These are phyloP conservation scores for Hibiscus syriacus DNA, from an alignment of 345 rosid genomes.

Conservation along the genomic window DNA sequence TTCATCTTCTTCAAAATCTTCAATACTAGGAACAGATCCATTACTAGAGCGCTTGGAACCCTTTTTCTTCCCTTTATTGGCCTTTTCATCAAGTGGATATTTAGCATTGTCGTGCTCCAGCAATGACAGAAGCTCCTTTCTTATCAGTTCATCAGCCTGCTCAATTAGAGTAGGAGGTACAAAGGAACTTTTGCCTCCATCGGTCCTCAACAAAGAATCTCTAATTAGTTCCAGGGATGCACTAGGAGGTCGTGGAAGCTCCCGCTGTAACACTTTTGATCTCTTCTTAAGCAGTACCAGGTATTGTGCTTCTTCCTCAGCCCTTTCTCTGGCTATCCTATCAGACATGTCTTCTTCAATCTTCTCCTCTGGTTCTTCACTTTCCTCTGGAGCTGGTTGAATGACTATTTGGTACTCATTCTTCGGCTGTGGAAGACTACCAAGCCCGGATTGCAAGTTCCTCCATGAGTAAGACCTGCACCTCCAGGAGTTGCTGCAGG, in stretches of 20 bases:
- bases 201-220: slow-evolving; percentile 65
- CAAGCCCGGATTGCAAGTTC: slow-evolving; percentile 67
- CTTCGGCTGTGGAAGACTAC: slow-evolving; percentile 83
- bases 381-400: slow-evolving; percentile 71
- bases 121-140: slow-evolving; percentile 64
- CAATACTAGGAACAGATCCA: slow-evolving; percentile 52
- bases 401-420: slow-evolving; percentile 88
- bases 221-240: slow-evolving; percentile 81
- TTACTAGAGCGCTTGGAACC: slow-evolving; percentile 53
- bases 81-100: slow-evolving; percentile 88
- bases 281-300: slow-evolving; percentile 86
- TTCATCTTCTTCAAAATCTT: slow-evolving; percentile 80
- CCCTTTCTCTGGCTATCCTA: slow-evolving; percentile 74
- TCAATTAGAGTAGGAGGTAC: slow-evolving; percentile 84
- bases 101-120: slow-evolving; percentile 94
- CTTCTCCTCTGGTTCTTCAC: slow-evolving; percentile 81
- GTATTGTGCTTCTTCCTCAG: slow-evolving; percentile 85
- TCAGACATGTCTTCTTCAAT: slow-evolving; percentile 99
- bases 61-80: slow-evolving; percentile 65
- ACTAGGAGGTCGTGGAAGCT: slow-evolving; percentile 88
- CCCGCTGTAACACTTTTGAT: slow-evolving; percentile 95
- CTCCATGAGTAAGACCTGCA: slow-evolving; percentile 65
- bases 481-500: slow-evolving; percentile 91
- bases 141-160: slow-evolving; percentile 83
- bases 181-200: slow-evolving; percentile 87